Percentiles rank a stretch among this genome's conserved stretches.
Evolutionary conservation across 2,329 filamentous ascomycete species (phyloP).

Genomic region (Chaetoscypha palmicola): DNA sequence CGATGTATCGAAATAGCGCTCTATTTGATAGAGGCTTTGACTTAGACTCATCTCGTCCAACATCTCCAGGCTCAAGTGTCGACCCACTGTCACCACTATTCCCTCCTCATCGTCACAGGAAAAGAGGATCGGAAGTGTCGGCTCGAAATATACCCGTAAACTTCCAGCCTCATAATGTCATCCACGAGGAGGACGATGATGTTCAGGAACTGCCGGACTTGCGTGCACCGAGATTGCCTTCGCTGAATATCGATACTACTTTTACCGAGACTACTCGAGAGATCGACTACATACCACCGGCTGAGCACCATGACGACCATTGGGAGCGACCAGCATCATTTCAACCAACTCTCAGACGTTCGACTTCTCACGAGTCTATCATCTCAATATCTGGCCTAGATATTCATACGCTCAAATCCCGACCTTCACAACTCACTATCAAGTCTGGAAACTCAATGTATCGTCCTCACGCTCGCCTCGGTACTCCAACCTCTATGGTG

Average conservation of each 20-base stretch:
- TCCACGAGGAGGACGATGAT: conserved; percentile 32
- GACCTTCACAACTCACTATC: conserved; percentile 66
- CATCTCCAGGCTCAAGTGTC: conserved; percentile 72
- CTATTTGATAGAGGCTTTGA: conserved; percentile 66
- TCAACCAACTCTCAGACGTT: conserved; percentile 50
- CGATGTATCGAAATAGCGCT: conserved; percentile 62
- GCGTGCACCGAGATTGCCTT: conserved; percentile 16
- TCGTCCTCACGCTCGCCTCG: conserved; percentile 40
- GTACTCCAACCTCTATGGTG: conserved; percentile 35
- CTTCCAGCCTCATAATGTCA: conserved; percentile 32
- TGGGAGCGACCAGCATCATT: conserved; percentile 31
- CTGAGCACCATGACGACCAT: conserved; percentile 8
- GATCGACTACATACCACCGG: conserved; percentile 9
- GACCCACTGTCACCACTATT: conserved; percentile 59
- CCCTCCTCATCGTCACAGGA: conserved; percentile 45
- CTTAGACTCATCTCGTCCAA: conserved; percentile 64
- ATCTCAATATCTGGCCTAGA: conserved; percentile 83
- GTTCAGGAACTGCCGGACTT: conserved; percentile 25
- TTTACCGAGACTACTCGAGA: conserved; percentile 20
- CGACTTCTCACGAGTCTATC: conserved; percentile 78
- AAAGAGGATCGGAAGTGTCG: conserved; percentile 50
- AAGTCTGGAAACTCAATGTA: conserved; percentile 41
- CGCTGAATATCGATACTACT: conserved; percentile 21
- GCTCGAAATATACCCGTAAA: conserved; percentile 33
- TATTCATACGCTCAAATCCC: conserved; percentile 72